Conservation (phyloP, 2,329 filamentous ascomycete species). For the Sporothrix pseudoabietina region DNA sequence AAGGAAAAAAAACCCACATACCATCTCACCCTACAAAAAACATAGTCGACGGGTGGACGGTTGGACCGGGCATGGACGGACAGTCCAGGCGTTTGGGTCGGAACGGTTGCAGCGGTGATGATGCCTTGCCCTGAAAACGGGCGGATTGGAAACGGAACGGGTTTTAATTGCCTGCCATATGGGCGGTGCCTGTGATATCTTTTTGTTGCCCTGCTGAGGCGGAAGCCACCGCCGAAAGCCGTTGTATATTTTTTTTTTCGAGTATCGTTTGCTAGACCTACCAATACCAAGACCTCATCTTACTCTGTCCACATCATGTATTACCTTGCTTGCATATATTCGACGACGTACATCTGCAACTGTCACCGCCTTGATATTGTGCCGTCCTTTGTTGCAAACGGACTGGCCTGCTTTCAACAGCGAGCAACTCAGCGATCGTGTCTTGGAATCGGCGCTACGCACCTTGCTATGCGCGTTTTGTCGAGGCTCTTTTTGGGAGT, state of each 20-base stretch:
- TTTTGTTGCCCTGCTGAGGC: slow-evolving; percentile 12
- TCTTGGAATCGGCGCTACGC: slow-evolving; percentile 16
- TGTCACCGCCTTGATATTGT: slow-evolving; percentile 10
- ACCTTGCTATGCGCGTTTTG: slow-evolving; percentile 13
- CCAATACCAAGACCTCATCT: neutral
- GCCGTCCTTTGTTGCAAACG: slow-evolving; percentile 11
- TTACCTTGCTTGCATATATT: neutral
- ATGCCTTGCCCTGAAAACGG: neutral
- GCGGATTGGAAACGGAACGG: slow-evolving; percentile 10
- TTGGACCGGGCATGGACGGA: neutral
- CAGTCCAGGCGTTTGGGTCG: slow-evolving; percentile 17
- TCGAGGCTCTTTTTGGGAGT: neutral
- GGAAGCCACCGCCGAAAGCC: slow-evolving; percentile 16
- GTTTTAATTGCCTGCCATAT: slow-evolving; percentile 18
- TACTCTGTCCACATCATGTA: neutral
- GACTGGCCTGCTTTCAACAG: slow-evolving; percentile 6
- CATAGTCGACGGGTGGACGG: neutral
- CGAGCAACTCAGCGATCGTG: slow-evolving; percentile 22
- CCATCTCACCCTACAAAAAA: neutral
- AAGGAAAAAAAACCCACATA: neutral
- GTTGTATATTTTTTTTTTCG: slow-evolving; percentile 21
- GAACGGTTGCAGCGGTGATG: slow-evolving; percentile 7
- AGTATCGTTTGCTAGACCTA: slow-evolving; percentile 8
- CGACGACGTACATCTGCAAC: neutral
- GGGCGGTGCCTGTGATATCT: slow-evolving; percentile 15